Evolutionary conservation across 139 green algal species (phyloP).

Genomic region (Chlamydomonas schloesseri): DNA sequence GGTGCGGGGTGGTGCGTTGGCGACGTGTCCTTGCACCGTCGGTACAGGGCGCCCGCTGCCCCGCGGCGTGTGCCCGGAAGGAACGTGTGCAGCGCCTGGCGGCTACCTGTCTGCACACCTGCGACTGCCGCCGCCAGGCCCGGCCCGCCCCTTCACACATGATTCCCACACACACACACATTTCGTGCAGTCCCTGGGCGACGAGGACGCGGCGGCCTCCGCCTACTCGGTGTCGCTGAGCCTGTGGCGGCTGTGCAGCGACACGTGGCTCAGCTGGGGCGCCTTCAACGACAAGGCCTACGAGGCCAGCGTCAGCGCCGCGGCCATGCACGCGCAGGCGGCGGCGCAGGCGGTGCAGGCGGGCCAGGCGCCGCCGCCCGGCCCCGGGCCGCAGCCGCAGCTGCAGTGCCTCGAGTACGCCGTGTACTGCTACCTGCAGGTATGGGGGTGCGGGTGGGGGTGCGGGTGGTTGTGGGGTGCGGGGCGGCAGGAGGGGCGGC

Average conservation of each 20-base stretch:
- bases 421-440: conserved; percentile 86
- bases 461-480: conserved; percentile 14
- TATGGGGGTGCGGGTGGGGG: conserved; percentile 2
- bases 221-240: conserved; percentile 87
- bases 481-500: neutral
- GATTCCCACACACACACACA: too few species aligned
- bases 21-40: neutral
- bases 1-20: neutral
- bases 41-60: too few species aligned
- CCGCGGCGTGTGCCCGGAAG: too few species aligned
- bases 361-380: neutral
- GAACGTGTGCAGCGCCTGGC: too few species aligned
- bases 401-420: conserved; percentile 86
- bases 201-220: conserved; percentile 67
- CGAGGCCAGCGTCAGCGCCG: conserved; percentile 25
- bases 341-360: conserved; percentile 9
- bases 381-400: neutral
- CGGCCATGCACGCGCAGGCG: conserved; percentile 11
- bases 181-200: conserved; percentile 59
- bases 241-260: conserved; percentile 78
- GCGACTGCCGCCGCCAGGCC: too few species aligned
- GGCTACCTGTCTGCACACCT: too few species aligned
- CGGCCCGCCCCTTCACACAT: too few species aligned
- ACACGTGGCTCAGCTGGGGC: conserved; percentile 95
- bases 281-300: conserved; percentile 87